phyloP scores from a whole-genome alignment of 192 early-diverging fungal genomes.

The Dispira parvispora region DNA sequence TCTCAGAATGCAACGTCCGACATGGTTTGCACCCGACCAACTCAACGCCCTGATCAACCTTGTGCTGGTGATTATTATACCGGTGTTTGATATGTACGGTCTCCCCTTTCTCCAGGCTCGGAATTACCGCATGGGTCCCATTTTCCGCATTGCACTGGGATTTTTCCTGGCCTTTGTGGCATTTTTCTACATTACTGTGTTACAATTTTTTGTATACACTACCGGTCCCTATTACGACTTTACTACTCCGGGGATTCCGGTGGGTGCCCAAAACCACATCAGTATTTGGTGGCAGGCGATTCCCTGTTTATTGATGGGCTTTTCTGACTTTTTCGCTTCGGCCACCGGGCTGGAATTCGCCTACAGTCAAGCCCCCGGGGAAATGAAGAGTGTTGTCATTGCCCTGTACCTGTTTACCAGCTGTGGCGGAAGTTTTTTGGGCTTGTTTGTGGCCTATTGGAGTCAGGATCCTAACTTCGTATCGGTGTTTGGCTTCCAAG shows the following conservation, averaged over 20 bases:
- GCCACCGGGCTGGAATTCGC: slow-evolving; percentile 52
- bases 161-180: slow-evolving; percentile 37
- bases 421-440: slow-evolving; percentile 34
- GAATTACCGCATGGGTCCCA: slow-evolving; percentile 34
- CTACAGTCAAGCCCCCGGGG: slow-evolving; percentile 40
- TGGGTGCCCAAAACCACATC: slow-evolving; percentile 29
- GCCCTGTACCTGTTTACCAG: slow-evolving; percentile 45
- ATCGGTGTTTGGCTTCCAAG: slow-evolving; percentile 13
- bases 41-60: slow-evolving; percentile 53
- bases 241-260: slow-evolving; percentile 18
- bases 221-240: slow-evolving; percentile 32
- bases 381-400: slow-evolving; percentile 55
- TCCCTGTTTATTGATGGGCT: slow-evolving; percentile 38
- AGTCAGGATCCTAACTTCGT: slow-evolving; percentile 36
- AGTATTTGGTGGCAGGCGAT: slow-evolving; percentile 38
- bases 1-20: slow-evolving; percentile 31
- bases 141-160: slow-evolving; percentile 47
- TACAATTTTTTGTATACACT: slow-evolving; percentile 45
- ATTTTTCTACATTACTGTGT: slow-evolving; percentile 40
- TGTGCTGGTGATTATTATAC: slow-evolving; percentile 47
- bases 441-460: slow-evolving; percentile 36
- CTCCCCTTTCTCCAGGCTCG: slow-evolving; percentile 38
- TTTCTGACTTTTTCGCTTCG: slow-evolving; percentile 53
- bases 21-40: slow-evolving; percentile 42
- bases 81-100: slow-evolving; percentile 41